Evolutionary conservation across 176 grass and related monocot genomes (phyloP).

Genomic region (sorghum (Sorghum bicolor)): DNA sequence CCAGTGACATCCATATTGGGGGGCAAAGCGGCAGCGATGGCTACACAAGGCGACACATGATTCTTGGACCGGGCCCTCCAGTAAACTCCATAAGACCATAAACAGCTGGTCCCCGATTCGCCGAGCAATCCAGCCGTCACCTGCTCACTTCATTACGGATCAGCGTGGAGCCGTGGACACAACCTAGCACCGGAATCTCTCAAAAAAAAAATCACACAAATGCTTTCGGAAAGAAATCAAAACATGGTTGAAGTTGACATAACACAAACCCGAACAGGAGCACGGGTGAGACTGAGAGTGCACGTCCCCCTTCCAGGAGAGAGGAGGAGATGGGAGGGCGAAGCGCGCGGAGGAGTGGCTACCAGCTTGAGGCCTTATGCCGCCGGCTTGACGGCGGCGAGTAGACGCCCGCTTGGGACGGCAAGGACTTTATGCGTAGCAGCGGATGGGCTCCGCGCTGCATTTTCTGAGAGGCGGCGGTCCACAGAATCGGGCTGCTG

Average conservation of each 20-base stretch:
- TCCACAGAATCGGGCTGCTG: background rate
- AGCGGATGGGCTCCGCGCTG: background rate
- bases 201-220: background rate
- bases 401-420: background rate
- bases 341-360: background rate
- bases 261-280: background rate
- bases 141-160: conserved; percentile 21
- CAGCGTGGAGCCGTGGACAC: background rate
- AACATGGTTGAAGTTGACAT: background rate
- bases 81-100: background rate
- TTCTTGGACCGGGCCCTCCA: background rate
- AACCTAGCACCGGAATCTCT: background rate
- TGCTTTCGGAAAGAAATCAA: background rate
- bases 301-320: background rate
- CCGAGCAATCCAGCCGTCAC: background rate
- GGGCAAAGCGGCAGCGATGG: conserved; percentile 31
- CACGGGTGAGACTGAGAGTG: background rate
- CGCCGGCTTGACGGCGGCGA: conserved; percentile 2
- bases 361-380: background rate
- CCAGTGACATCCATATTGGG: conserved; percentile 24
- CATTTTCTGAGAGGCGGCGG: background rate
- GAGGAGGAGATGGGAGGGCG: background rate
- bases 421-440: too few relatives aligned
- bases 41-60: background rate
- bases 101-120: background rate